Evolutionary conservation across 148 eudicot genomes (phyloP).

Genomic region (Rhododendron simsii): DNA sequence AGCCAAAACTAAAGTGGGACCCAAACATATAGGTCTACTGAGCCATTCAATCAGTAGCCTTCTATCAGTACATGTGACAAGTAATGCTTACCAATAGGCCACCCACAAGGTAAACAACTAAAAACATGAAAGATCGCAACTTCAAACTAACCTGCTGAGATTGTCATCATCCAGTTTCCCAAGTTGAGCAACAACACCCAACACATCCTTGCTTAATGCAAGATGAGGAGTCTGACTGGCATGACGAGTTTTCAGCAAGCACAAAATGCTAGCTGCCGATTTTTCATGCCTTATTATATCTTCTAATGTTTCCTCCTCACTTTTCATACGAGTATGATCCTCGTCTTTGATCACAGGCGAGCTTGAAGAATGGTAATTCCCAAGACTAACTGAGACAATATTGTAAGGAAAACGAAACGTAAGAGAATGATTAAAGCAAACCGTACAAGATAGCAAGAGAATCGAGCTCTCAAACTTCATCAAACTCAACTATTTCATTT

Average conservation of each 20-base stretch:
- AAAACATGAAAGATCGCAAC: neutral
- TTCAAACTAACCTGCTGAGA: conserved; percentile 68
- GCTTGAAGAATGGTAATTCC: conserved; percentile 41
- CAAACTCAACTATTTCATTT: neutral
- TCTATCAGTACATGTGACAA: neutral
- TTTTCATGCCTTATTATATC: conserved; percentile 53
- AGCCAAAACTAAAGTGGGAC: neutral
- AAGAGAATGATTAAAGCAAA: neutral
- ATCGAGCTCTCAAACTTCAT: neutral
- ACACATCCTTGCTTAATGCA: conserved; percentile 40
- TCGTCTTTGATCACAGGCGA: conserved; percentile 27
- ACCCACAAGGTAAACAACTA: neutral
- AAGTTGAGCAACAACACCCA: conserved; percentile 78
- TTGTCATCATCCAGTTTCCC: conserved; percentile 69
- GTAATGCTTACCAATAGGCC: neutral
- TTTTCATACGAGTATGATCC: conserved; percentile 19
- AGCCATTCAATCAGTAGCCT: neutral
- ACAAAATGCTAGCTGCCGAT: conserved; percentile 63
- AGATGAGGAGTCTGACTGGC: conserved; percentile 34
- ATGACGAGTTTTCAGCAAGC: conserved; percentile 40
- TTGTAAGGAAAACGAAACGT: neutral
- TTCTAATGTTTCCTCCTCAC: conserved; percentile 51
- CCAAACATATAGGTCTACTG: neutral
- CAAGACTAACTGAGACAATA: conserved; percentile 46
- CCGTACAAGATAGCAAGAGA: neutral